Evolutionary conservation across 441 rosid genomes (phyloP).

Genomic region (Breynia disticha): DNA sequence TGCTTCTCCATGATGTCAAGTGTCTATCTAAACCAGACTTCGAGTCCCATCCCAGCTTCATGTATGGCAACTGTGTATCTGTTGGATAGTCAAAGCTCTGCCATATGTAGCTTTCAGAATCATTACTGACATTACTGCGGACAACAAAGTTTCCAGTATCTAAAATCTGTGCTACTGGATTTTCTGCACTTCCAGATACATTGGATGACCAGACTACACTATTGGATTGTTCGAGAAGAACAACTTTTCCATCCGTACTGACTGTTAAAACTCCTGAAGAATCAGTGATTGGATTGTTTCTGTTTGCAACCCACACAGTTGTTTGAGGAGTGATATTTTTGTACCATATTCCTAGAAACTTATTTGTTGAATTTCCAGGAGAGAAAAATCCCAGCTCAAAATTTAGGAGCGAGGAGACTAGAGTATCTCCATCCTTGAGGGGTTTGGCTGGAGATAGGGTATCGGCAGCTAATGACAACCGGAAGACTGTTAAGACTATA

Average conservation of each 20-base stretch:
- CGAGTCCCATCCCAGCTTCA: conserved; percentile 13
- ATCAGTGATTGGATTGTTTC: not conserved
- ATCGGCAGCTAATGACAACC: not conserved
- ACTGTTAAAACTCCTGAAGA: conserved; percentile 2
- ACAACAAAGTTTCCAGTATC: conserved; percentile 24
- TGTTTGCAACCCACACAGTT: conserved; percentile 8
- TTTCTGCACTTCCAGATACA: no score
- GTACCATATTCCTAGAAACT: conserved; percentile 10
- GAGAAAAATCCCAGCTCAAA: conserved; percentile 14
- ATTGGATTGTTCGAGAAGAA: conserved; percentile 1
- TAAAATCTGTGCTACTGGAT: conserved; percentile 15
- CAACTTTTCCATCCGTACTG: not conserved
- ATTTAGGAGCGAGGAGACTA: not conserved
- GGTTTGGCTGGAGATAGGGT: not conserved
- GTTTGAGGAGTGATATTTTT: no score
- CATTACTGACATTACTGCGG: not conserved
- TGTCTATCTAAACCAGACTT: not conserved
- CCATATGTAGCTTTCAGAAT: conserved; percentile 6
- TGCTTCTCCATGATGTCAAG: conserved; percentile 12
- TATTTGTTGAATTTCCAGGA: conserved; percentile 4
- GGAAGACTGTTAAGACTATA: no score
- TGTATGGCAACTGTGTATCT: conserved; percentile 14
- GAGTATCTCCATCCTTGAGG: not conserved
- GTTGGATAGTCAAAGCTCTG: conserved; percentile 19
- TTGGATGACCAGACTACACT: conserved; percentile 4